Percentiles rank a stretch among this genome's conserved stretches.
Conservation (phyloP, 306 rosid genomes). For the Lagenaria siceraria region DNA sequence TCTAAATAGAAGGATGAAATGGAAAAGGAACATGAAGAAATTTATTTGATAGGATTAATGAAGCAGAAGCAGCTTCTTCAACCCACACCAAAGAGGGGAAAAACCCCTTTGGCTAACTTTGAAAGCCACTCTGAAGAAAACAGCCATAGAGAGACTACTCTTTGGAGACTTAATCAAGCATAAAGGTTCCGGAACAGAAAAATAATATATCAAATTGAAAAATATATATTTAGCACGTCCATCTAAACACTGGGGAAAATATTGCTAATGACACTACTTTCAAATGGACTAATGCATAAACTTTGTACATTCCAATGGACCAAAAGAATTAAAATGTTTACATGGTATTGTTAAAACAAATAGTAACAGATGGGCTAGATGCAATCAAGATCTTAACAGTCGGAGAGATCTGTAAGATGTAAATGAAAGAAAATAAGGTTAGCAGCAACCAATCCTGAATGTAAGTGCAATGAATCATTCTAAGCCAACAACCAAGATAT, state of each 20-base stretch:
- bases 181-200: neutral
- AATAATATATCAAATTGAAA: neutral
- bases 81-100: neutral
- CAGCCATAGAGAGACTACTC: neutral
- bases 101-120: neutral
- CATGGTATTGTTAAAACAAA: neutral
- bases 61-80: neutral
- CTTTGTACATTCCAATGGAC: neutral
- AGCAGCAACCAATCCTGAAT: neutral
- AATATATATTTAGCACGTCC: neutral
- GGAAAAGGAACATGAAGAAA: neutral
- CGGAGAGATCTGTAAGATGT: neutral
- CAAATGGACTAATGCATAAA: neutral
- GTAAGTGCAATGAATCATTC: neutral
- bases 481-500: neutral
- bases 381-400: neutral
- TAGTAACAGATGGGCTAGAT: neutral
- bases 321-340: neutral
- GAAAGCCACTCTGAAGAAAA: neutral
- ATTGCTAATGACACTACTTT: neutral
- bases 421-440: neutral
- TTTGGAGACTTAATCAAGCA: neutral
- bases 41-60: neutral
- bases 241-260: neutral
- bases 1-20: neutral